These are phyloP conservation scores for Termitomyces sp. DNA, from an alignment of 768 basidiomycete genomes.

Conservation along the genomic window DNA sequence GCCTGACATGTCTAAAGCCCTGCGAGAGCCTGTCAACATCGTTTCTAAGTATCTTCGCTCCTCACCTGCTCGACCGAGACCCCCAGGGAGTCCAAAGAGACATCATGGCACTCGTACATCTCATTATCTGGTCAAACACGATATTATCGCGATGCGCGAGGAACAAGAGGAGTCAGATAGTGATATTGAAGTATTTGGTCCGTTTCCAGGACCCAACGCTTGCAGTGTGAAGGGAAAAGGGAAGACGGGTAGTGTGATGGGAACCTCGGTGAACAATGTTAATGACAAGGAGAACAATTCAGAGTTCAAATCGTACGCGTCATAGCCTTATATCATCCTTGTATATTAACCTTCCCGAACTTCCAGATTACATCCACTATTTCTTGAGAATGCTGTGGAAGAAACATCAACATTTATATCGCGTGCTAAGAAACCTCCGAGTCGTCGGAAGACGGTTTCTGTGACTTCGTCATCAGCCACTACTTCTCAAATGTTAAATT, in stretches of 20 bases:
- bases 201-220: background rate
- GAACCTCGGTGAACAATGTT: background rate
- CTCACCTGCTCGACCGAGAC: slow-evolving; percentile 1
- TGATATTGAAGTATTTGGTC: slow-evolving; percentile 8
- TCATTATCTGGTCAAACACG: slow-evolving; percentile 6
- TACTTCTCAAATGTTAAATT: background rate
- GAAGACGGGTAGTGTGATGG: background rate
- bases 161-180: slow-evolving; percentile 6
- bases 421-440: background rate
- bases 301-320: background rate
- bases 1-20: slow-evolving; percentile 4
- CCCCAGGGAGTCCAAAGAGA: slow-evolving; percentile 3
- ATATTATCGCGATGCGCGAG: background rate
- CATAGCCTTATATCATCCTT: background rate
- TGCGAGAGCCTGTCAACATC: slow-evolving; percentile 7
- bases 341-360: background rate
- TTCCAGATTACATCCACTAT: slow-evolving; percentile 1
- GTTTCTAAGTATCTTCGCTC: slow-evolving; percentile 13
- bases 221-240: background rate
- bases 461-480: background rate
- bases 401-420: background rate
- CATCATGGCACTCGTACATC: slow-evolving; percentile 2
- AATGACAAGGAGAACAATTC: background rate
- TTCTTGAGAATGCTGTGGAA: background rate
- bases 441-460: background rate